These are phyloP conservation scores for Neocallimastix lanati DNA, from an alignment of 192 early-diverging fungal species.

Conservation along the genomic window DNA sequence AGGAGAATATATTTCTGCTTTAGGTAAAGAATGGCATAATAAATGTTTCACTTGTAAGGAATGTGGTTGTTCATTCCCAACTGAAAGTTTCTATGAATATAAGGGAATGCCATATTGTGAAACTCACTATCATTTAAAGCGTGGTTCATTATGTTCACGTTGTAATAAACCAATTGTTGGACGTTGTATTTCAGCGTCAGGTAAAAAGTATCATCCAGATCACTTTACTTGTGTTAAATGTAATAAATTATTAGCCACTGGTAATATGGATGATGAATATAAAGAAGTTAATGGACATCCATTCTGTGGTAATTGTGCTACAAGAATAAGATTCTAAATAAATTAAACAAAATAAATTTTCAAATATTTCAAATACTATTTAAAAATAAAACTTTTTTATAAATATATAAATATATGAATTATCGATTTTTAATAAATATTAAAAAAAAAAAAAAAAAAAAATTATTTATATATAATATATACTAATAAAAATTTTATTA, in stretches of 20 bases:
- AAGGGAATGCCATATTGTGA: conserved; percentile 18
- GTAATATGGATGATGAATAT: background rate
- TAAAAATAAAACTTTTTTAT: too few species aligned
- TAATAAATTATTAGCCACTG: background rate
- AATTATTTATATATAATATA: too few species aligned
- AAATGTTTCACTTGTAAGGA: conserved; percentile 18
- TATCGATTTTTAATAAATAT: too few species aligned
- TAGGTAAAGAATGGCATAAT: conserved; percentile 17
- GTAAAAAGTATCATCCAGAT: conserved; percentile 1
- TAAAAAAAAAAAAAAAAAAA: too few species aligned
- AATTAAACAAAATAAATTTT: too few species aligned
- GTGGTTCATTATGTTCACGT: conserved; percentile 4
- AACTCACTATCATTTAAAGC: conserved; percentile 8
- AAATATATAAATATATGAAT: too few species aligned
- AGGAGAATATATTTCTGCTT: conserved; percentile 18
- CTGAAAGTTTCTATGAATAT: conserved; percentile 15
- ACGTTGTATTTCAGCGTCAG: conserved; percentile 1
- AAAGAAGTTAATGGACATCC: background rate
- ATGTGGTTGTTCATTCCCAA: conserved; percentile 13
- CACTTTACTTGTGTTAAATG: background rate
- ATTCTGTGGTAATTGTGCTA: background rate
- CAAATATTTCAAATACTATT: too few species aligned
- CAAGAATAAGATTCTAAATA: background rate
- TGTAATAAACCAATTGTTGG: conserved; percentile 7
- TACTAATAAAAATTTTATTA: too few species aligned